phyloP scores from a whole-genome alignment of 2,329 filamentous ascomycete genomes.

The Fusarium sterilihyphosum region DNA sequence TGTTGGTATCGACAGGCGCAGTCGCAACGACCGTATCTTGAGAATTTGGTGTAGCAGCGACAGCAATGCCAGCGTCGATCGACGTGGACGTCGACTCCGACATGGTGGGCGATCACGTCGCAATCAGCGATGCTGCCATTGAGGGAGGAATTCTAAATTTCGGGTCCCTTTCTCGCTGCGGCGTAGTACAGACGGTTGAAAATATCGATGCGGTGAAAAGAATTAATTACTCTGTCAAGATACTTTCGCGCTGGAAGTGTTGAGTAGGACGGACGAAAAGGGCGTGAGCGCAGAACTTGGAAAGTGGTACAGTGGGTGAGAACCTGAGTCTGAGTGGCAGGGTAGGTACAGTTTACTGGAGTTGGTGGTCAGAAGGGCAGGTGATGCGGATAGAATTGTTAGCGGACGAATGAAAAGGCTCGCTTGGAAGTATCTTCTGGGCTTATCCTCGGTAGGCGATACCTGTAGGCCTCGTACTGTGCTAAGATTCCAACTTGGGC shows the following conservation, averaged over 20 bases:
- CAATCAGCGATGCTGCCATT: conserved; percentile 51
- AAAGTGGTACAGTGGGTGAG: conserved; percentile 34
- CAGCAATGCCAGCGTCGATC: conserved; percentile 64
- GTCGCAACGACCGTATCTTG: conserved; percentile 42
- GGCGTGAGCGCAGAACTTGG: conserved; percentile 24
- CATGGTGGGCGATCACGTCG: conserved; percentile 58
- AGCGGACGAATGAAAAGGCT: conserved; percentile 7
- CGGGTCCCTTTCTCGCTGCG: conserved; percentile 24
- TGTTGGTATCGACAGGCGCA: conserved; percentile 40
- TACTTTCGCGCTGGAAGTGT: conserved; percentile 18
- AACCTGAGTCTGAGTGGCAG: conserved; percentile 20
- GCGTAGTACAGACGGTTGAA: conserved; percentile 13
- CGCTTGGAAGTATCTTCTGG: conserved; percentile 22
- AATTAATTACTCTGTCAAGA: background rate
- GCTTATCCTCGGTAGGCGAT: background rate
- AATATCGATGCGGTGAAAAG: conserved; percentile 1
- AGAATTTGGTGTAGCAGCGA: conserved; percentile 54
- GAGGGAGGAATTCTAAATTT: conserved; percentile 35
- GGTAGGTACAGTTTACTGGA: conserved; percentile 16
- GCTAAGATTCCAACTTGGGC: conserved; percentile 22
- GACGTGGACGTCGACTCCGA: conserved; percentile 48
- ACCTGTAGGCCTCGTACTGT: conserved; percentile 5
- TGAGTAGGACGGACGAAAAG: conserved; percentile 24
- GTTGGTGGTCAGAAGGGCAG: conserved; percentile 39
- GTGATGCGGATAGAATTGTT: conserved; percentile 44